phyloP scores from a whole-genome alignment of 129 eudicot genomes.

The Flaveria sonorensis region DNA sequence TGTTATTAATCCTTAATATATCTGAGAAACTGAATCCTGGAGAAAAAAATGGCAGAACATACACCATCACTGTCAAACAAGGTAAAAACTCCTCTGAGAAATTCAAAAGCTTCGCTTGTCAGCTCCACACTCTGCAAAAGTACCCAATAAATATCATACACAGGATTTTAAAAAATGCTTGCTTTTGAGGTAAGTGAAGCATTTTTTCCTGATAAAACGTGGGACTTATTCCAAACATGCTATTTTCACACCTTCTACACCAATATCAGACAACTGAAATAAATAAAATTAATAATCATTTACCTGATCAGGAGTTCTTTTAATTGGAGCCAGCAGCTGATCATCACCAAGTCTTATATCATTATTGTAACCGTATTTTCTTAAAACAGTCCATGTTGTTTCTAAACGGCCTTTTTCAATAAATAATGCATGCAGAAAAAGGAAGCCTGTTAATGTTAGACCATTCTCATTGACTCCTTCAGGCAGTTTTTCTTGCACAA shows the following conservation, averaged over 20 bases:
- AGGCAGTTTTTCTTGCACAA: conserved; percentile 86
- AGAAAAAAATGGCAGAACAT: conserved; percentile 37
- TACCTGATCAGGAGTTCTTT: conserved; percentile 86
- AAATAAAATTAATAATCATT: background rate
- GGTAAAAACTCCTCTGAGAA: conserved; percentile 61
- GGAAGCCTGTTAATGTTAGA: conserved; percentile 88
- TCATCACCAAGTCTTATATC: conserved; percentile 81
- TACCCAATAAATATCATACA: conserved; percentile 1
- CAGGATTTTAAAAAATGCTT: background rate
- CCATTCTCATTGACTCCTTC: conserved; percentile 87
- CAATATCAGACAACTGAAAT: background rate
- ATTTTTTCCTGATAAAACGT: background rate
- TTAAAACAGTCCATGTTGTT: conserved; percentile 94
- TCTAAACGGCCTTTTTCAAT: conserved; percentile 90
- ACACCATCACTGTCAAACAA: conserved; percentile 77
- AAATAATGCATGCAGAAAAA: conserved; percentile 89
- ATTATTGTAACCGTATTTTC: conserved; percentile 91
- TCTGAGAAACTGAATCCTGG: background rate
- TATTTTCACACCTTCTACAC: conserved; percentile 3
- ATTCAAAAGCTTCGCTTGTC: conserved; percentile 83
- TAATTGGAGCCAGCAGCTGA: conserved; percentile 70
- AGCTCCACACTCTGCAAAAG: conserved; percentile 88
- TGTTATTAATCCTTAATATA: background rate
- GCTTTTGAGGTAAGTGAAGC: background rate
- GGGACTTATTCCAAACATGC: background rate